phyloP scores from a whole-genome alignment of 495 filamentous ascomycete genomes.

The Aspergillus haitiensis region DNA sequence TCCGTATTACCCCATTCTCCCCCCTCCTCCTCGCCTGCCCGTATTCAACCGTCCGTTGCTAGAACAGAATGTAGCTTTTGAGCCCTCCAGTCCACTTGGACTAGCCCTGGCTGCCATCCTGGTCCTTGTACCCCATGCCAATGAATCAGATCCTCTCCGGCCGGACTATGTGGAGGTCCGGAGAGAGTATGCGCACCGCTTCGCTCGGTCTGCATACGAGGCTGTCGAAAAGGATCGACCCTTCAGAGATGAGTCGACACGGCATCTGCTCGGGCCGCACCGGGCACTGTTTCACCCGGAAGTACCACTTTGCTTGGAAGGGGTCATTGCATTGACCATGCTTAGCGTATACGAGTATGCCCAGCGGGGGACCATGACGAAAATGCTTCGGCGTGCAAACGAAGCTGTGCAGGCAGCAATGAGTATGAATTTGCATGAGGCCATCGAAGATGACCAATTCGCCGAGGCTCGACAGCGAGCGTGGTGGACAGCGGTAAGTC shows the following conservation, averaged over 20 bases:
- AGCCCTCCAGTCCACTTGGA: slow-evolving; percentile 42
- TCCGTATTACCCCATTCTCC: slow-evolving; percentile 50
- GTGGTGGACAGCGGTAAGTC: slow-evolving; percentile 54
- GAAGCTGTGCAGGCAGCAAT: slow-evolving; percentile 48
- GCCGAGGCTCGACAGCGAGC: slow-evolving; percentile 45
- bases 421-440: slow-evolving; percentile 41
- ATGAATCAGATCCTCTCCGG: slow-evolving; percentile 37
- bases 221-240: slow-evolving; percentile 42
- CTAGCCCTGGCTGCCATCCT: slow-evolving; percentile 49
- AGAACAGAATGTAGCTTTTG: slow-evolving; percentile 20
- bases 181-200: slow-evolving; percentile 47
- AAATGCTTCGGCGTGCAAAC: slow-evolving; percentile 48
- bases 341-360: slow-evolving; percentile 54
- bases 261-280: slow-evolving; percentile 14
- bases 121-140: slow-evolving; percentile 46
- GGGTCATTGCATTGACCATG: slow-evolving; percentile 46
- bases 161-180: slow-evolving; percentile 40
- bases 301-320: slow-evolving; percentile 45
- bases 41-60: slow-evolving; percentile 36
- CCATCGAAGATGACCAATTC: slow-evolving; percentile 39
- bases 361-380: slow-evolving; percentile 51
- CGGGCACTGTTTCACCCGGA: slow-evolving; percentile 47
- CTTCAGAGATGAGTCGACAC: slow-evolving; percentile 14
- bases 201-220: slow-evolving; percentile 46
- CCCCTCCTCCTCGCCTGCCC: slow-evolving; percentile 38